These are phyloP conservation scores for Paracorniculantispora psalliotae DNA, from an alignment of 2,329 filamentous ascomycete species.

Conservation along the genomic window DNA sequence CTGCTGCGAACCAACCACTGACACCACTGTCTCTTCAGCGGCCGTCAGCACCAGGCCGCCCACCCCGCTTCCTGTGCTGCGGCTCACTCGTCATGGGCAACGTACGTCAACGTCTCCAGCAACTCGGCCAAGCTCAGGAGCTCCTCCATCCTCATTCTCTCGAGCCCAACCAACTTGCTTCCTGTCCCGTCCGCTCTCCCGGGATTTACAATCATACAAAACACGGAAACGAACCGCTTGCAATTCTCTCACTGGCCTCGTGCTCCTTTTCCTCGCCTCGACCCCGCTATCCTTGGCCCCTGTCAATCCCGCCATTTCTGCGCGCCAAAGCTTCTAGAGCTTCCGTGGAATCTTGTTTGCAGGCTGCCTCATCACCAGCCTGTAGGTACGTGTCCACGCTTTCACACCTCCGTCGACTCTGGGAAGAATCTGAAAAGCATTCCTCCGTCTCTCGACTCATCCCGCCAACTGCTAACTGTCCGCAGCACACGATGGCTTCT, in stretches of 20 bases:
- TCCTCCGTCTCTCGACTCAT: background rate
- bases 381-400: conserved; percentile 2
- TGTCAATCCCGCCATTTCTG: conserved; percentile 4
- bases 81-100: conserved; percentile 11
- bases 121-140: conserved; percentile 8
- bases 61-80: conserved; percentile 11
- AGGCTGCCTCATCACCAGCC: conserved; percentile 9
- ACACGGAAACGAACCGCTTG: background rate
- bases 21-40: background rate
- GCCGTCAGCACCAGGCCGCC: conserved; percentile 2
- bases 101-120: conserved; percentile 12
- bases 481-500: conserved; percentile 59
- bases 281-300: conserved; percentile 1
- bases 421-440: background rate
- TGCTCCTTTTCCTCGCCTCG: background rate
- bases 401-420: background rate
- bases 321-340: conserved; percentile 10
- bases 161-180: background rate
- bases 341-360: conserved; percentile 9
- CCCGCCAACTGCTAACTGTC: conserved; percentile 16
- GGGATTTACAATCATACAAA: background rate
- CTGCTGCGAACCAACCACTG: background rate
- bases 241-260: background rate
- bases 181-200: background rate
- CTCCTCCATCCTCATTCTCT: conserved; percentile 8